Base-by-base conservation (phyloP, 805 yeast genomes). In the Yamadazyma insecticola region DNA sequence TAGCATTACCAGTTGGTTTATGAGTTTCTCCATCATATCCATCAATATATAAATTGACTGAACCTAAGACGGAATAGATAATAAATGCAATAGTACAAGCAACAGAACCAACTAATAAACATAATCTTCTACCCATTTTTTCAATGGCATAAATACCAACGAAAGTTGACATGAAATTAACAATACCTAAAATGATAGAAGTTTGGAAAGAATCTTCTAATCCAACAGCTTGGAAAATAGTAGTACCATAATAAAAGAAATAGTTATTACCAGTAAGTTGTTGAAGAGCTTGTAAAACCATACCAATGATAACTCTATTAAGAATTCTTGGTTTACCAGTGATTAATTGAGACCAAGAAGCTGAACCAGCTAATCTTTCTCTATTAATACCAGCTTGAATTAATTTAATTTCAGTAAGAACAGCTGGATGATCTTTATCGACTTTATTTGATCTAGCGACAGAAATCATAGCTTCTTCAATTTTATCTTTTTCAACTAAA, bases 231-330 rank as follows among this genome's bases (percentile, higher is more conserved):
- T 66, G 50, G 60, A 77, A 75, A 27, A 77, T 67, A 10, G 78
- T 63, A 7, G 81, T 72, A 5, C 78, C 73, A 45, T 76, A 77
- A 52, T 75, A 76, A 70, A 76, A 74, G 46, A 77, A 74, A 24
- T 78, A 75, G 54, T 76, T 76, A 48, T 74, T 70, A 33, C 82
- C 82, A n/a, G 76, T 66, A 30, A 69, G 60, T 51, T 76, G 82
- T 47, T 77, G 82, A 40, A 73, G 65, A 13, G 62, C 52, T 73
- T 79, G 83, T 36, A 80, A 61, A 43, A 70, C 43, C 26, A 76
- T 53, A 48, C 88, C 88, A 43, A 75, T 62, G 23, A 72, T 24
- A 22, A 80, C 61, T 53, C 87, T 63, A 41, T 60, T 53, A 51
- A 70, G 57, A 44, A 78, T 69, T 63, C 68, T 74, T 47, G 87